phyloP scores from a whole-genome alignment of 2,329 filamentous ascomycete species.

The Xylaria digitata region DNA sequence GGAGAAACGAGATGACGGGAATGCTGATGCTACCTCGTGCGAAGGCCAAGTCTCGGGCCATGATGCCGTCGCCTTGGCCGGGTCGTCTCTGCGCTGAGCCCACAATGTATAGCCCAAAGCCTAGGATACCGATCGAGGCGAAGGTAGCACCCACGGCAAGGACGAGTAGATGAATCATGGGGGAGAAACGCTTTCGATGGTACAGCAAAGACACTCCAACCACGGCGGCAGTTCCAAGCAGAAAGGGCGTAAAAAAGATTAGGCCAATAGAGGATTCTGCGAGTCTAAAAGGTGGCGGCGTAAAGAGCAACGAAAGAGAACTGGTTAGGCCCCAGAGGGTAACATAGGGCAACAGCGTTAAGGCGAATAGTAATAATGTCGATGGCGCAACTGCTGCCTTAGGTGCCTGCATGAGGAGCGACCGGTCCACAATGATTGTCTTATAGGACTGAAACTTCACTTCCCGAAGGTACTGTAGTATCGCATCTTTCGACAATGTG shows the following conservation, averaged over 20 bases:
- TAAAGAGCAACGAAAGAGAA: constrained; percentile 61
- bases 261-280: constrained; percentile 55
- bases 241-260: constrained; percentile 58
- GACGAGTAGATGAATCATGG: constrained; percentile 49
- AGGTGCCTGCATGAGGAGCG: constrained; percentile 57
- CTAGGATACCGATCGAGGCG: constrained; percentile 56
- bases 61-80: constrained; percentile 42
- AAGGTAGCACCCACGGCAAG: constrained; percentile 55
- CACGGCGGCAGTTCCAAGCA: constrained; percentile 53
- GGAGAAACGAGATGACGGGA: constrained; percentile 57
- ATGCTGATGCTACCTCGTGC: constrained; percentile 48
- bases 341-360: constrained; percentile 59
- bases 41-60: constrained; percentile 39
- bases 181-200: constrained; percentile 50
- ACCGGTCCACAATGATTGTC: constrained; percentile 45
- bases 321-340: constrained; percentile 60
- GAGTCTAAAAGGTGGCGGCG: constrained; percentile 57
- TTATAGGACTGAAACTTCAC: constrained; percentile 56
- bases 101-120: constrained; percentile 58
- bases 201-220: constrained; percentile 50
- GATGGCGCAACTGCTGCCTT: constrained; percentile 63
- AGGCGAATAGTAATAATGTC: constrained; percentile 58
- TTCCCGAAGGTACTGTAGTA: constrained; percentile 53
- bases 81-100: constrained; percentile 34
- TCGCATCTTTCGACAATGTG: constrained; percentile 50